Evolutionary conservation across 148 eudicot species (phyloP), one percentile per base, ranked within the genome.

Genomic region (Pouteria glomerata): DNA sequence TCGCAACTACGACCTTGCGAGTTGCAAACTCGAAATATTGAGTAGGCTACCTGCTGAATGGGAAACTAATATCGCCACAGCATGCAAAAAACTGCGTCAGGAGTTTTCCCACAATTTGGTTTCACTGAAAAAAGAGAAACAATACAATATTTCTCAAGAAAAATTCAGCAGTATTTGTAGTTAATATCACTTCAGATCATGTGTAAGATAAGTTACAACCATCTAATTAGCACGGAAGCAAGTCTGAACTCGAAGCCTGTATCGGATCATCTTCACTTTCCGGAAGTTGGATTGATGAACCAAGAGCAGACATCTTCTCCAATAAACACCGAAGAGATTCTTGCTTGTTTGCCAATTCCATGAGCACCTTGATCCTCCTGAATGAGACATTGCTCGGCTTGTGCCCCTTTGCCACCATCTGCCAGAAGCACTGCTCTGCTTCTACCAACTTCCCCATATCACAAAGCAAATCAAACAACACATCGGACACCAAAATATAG

Each of bases 351-450:
- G 97, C 92, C 79, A 90, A 74, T 74, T 90, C 98, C 97, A 93
- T 85, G 15, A 93, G 91, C 78, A 93, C 95, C 80, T 89, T 93
- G 69, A 93, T 89, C 81, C 98, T 89, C 82, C 78, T 87, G 67
- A 83, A 93, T 0, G 95, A 80, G 13, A 89, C 88, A 78, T 74
- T 83, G 76, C 98, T 93, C 2, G 98, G 95, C 76, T 77, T 90
- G 52, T 87, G 92, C 31, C 98, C 90, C 61, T 89, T 93, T 71
- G 90, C 87, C 59, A 87, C 82, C 98, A 93, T 90, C 83, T 93
- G 82, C 88, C 89, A 74, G 75, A 93, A 93, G 62, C 92, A 90
- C 68, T 63, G 81, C 85, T 90, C 97, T 0, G 85, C 97, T 66
- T 87, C 95, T 30, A 39, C 86, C 86, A 89, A 76, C 85, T 87